These are phyloP conservation scores for Fusarium sp. DNA, from an alignment of 2,329 filamentous ascomycete genomes.

Conservation along the genomic window DNA sequence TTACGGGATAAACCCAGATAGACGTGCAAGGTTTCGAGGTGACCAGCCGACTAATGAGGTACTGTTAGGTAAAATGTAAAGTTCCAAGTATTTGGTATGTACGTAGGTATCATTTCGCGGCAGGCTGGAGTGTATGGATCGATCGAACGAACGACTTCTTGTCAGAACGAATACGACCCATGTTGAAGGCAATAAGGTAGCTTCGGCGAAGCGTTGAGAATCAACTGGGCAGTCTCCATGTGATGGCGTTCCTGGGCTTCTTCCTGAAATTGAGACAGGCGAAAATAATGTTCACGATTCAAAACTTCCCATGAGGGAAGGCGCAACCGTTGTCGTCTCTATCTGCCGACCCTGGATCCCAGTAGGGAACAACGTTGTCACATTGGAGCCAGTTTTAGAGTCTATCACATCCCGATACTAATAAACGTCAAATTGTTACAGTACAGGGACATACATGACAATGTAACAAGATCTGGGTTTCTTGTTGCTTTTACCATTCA, in stretches of 20 bases:
- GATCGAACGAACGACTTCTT: background rate
- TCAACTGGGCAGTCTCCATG: background rate
- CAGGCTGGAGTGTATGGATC: constrained; percentile 13
- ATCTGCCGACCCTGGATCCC: constrained; percentile 37
- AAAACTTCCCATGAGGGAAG: constrained; percentile 2
- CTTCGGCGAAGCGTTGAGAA: background rate
- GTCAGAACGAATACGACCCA: background rate
- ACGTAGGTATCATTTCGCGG: background rate
- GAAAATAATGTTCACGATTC: background rate
- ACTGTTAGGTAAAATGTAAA: background rate
- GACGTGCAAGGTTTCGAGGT: background rate
- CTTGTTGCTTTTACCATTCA: background rate
- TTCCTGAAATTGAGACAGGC: background rate
- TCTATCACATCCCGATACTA: constrained; percentile 4
- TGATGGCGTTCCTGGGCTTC: background rate
- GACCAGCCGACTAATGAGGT: background rate
- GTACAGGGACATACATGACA: background rate
- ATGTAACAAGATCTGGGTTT: constrained; percentile 21
- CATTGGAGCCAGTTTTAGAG: constrained; percentile 20
- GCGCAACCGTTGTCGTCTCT: constrained; percentile 22
- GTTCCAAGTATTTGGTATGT: background rate
- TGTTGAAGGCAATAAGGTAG: background rate
- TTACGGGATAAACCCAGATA: constrained; percentile 1
- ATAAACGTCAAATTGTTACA: constrained; percentile 9
- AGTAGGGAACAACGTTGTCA: constrained; percentile 14